These are phyloP conservation scores for Epichloe gansuensis DNA, from an alignment of 2,329 filamentous ascomycete species.

Conservation along the genomic window DNA sequence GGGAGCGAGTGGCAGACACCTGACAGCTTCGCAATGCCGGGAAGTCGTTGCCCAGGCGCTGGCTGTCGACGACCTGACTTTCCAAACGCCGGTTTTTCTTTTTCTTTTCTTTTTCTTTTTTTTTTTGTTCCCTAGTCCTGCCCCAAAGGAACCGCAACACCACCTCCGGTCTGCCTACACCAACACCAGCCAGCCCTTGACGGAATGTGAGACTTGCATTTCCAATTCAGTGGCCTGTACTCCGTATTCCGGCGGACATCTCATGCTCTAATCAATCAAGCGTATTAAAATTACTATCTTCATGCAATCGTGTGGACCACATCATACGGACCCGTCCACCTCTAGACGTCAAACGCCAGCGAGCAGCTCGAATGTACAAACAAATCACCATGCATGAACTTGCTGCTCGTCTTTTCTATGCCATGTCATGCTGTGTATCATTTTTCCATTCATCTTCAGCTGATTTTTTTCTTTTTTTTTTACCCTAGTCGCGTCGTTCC, in stretches of 20 bases:
- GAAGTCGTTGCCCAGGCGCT: too few species aligned
- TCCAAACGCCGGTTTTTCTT: too few species aligned
- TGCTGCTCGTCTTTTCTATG: not conserved
- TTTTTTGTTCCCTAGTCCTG: too few species aligned
- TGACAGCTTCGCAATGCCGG: too few species aligned
- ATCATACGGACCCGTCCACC: not conserved
- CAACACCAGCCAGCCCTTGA: not conserved
- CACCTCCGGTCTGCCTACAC: not conserved
- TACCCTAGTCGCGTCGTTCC: slow-evolving; percentile 48
- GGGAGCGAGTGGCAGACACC: too few species aligned
- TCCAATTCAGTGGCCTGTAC: not conserved
- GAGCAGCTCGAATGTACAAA: slow-evolving; percentile 1
- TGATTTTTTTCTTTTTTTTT: not conserved
- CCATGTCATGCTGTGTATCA: not conserved
- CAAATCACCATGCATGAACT: not conserved
- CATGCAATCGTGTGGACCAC: not conserved
- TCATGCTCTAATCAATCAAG: not conserved
- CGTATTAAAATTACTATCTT: slow-evolving; percentile 5
- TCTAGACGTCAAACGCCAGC: slow-evolving; percentile 2
- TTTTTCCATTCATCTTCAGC: not conserved
- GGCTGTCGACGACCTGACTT: too few species aligned
- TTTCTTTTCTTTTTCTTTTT: too few species aligned
- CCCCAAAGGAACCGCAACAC: not conserved
- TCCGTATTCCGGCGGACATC: not conserved
- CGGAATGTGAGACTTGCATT: not conserved